Conservation (phyloP, 805 yeast species). For the Starmerella potacharoeniae region DNA sequence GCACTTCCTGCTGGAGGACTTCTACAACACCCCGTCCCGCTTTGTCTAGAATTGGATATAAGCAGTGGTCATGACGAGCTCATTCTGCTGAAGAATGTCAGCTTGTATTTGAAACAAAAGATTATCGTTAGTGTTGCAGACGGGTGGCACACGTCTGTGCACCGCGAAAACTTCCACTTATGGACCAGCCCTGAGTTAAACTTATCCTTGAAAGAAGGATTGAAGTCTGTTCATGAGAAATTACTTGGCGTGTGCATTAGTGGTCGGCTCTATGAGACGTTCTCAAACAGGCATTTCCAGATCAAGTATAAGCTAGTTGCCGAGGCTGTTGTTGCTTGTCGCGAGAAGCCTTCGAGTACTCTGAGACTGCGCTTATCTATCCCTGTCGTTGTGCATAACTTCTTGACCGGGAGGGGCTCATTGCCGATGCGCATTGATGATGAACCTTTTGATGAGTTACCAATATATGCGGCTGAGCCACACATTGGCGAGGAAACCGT, state of each 20-base stretch:
- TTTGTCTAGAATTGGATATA: constrained; percentile 7
- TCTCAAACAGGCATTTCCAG: constrained; percentile 11
- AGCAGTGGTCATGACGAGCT: constrained; percentile 7
- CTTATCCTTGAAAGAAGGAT: constrained; percentile 10
- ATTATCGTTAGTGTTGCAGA: constrained; percentile 13
- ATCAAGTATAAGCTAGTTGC: constrained; percentile 16
- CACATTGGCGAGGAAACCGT: constrained; percentile 7
- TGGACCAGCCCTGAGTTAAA: background rate
- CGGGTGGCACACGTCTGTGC: constrained; percentile 11
- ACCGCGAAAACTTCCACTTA: constrained; percentile 6
- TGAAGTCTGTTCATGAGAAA: constrained; percentile 7
- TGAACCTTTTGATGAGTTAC: constrained; percentile 3
- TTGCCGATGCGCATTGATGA: background rate
- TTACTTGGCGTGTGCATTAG: constrained; percentile 1
- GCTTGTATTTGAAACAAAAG: constrained; percentile 14
- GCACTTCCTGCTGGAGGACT: constrained; percentile 14
- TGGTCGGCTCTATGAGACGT: constrained; percentile 13
- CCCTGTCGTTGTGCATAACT: constrained; percentile 11
- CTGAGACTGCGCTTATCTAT: constrained; percentile 7
- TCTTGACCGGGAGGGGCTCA: background rate
- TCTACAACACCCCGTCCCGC: constrained; percentile 10
- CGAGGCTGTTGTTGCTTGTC: constrained; percentile 8
- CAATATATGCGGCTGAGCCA: constrained; percentile 7
- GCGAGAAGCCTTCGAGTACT: constrained; percentile 9
- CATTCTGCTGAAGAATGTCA: constrained; percentile 4